A percentile compares a stretch with the other conserved stretches of the same genome.
Evolutionary conservation across 2,329 filamentous ascomycete species (phyloP).

Genomic region (Exophiala phaeomuriformis): DNA sequence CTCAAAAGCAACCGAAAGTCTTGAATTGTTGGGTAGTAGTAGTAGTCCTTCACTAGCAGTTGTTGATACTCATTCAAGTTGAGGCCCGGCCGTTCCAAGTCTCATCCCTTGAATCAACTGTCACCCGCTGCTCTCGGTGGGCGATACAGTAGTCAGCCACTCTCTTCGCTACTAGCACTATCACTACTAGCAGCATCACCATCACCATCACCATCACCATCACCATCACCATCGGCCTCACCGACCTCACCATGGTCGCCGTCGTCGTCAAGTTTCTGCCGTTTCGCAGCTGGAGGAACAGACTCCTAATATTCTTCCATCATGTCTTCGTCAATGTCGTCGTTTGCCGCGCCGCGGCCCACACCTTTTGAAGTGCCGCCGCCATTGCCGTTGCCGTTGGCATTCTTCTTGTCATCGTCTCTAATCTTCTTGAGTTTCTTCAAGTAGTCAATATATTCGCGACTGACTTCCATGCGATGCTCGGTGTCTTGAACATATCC

Average conservation of each 20-base stretch:
- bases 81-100: no score
- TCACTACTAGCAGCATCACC: no score
- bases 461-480: constrained; percentile 49
- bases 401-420: constrained; percentile 23
- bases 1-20: no score
- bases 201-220: neutral
- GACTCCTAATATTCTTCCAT: constrained; percentile 25
- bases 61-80: no score
- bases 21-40: no score
- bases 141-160: no score
- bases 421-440: constrained; percentile 41
- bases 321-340: constrained; percentile 27
- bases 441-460: constrained; percentile 51
- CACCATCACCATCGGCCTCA: neutral
- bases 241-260: neutral
- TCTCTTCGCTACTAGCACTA: no score
- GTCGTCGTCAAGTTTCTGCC: neutral
- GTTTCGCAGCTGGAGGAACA: neutral
- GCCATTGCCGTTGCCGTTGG: constrained; percentile 1
- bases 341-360: constrained; percentile 1
- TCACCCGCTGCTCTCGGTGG: no score
- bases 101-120: no score
- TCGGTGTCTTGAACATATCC: constrained; percentile 49
- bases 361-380: neutral
- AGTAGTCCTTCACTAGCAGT: no score